These are phyloP conservation scores for Penicillium sp. DNA, from an alignment of 2,329 filamentous ascomycete genomes.

Conservation along the genomic window DNA sequence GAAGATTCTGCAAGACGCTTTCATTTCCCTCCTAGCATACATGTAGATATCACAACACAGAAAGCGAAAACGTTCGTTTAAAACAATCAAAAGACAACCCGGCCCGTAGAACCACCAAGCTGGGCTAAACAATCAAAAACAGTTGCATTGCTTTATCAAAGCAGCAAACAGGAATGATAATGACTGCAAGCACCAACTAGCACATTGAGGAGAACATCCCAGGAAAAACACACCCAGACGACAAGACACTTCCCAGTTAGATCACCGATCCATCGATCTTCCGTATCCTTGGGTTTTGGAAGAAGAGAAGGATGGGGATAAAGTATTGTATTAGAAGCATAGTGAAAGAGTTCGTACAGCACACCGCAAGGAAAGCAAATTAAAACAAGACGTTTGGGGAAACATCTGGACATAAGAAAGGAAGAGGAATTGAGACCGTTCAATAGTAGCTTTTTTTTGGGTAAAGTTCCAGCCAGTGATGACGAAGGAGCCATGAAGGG, in stretches of 20 bases:
- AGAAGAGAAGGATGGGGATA: conserved; percentile 7
- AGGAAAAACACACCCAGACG: not conserved
- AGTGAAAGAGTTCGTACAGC: conserved; percentile 22
- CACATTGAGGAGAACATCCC: not conserved
- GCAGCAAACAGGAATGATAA: not conserved
- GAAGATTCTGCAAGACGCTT: not conserved
- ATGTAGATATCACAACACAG: not conserved
- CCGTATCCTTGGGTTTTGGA: conserved; percentile 3
- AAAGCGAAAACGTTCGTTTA: not conserved
- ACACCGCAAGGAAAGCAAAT: conserved; percentile 19
- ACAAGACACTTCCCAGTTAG: not conserved
- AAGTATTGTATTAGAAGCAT: conserved; percentile 25
- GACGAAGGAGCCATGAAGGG: conserved; percentile 36
- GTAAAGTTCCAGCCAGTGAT: conserved; percentile 31
- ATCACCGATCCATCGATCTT: conserved; percentile 7
- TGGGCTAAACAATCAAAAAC: not conserved
- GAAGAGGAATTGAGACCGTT: conserved; percentile 17
- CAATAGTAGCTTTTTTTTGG: conserved; percentile 21
- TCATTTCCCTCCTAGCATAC: not conserved
- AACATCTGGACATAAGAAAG: conserved; percentile 12
- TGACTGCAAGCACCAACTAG: not conserved
- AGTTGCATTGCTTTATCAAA: not conserved
- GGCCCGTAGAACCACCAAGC: not conserved
- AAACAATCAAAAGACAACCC: not conserved
- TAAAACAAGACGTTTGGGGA: conserved; percentile 13